A percentile compares a stretch with the other conserved stretches of the same genome.
phyloP scores from a whole-genome alignment of 2,329 filamentous ascomycete genomes.

The Claviceps sp. region DNA sequence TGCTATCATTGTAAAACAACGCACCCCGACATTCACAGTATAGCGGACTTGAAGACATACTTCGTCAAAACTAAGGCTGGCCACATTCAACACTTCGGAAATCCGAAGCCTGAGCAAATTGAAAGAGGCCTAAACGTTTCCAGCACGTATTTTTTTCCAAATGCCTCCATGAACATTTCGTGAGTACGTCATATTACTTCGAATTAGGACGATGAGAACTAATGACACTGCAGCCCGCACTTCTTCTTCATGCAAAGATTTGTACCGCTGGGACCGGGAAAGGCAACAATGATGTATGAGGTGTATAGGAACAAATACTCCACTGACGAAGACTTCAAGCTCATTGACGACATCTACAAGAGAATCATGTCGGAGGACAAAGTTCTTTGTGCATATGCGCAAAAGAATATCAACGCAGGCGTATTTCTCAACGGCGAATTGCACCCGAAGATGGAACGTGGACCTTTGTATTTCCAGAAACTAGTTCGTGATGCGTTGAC shows the following conservation, averaged over 20 bases:
- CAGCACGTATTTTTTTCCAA: slow-evolving; percentile 36
- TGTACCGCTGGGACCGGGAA: slow-evolving; percentile 37
- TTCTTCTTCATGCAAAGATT: slow-evolving; percentile 54
- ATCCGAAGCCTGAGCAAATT: slow-evolving; percentile 33
- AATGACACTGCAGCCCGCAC: slow-evolving; percentile 28
- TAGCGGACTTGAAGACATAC: slow-evolving; percentile 45
- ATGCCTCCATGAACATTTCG: slow-evolving; percentile 36
- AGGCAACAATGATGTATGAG: slow-evolving; percentile 46
- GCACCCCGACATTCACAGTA: slow-evolving; percentile 41
- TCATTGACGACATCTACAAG: slow-evolving; percentile 47
- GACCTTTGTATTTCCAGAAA: slow-evolving; percentile 43
- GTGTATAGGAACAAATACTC: slow-evolving; percentile 49
- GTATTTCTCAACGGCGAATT: slow-evolving; percentile 50
- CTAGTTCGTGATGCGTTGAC: slow-evolving; percentile 33
- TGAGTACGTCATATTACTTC: slow-evolving; percentile 18
- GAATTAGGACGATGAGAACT: neutral
- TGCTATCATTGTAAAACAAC: slow-evolving; percentile 50
- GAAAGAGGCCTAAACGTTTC: slow-evolving; percentile 31
- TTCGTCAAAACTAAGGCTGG: slow-evolving; percentile 32
- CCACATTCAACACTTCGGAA: slow-evolving; percentile 37
- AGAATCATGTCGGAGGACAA: slow-evolving; percentile 54
- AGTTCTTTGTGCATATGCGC: slow-evolving; percentile 43
- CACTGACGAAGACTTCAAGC: slow-evolving; percentile 42
- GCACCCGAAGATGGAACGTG: slow-evolving; percentile 47
- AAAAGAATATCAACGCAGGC: slow-evolving; percentile 47